Evolutionary conservation across 257 asterid species (phyloP).

Genomic region (Apocynum venetum): DNA sequence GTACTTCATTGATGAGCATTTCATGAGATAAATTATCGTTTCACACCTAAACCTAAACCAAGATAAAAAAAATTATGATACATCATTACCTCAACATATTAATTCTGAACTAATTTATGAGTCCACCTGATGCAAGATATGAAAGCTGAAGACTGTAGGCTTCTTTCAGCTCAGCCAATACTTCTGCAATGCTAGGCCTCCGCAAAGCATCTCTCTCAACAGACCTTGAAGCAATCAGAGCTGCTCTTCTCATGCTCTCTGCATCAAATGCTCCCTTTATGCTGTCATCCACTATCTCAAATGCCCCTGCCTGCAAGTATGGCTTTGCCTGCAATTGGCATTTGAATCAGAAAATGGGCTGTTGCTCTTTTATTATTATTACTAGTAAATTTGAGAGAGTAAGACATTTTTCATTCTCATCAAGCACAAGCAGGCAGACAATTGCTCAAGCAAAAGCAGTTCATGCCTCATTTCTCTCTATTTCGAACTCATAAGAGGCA

Average conservation of each 20-base stretch:
- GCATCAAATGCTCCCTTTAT: constrained; percentile 63
- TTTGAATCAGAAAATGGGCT: background rate
- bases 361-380: no score
- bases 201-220: constrained; percentile 83
- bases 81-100: background rate
- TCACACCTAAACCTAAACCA: background rate
- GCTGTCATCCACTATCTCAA: constrained; percentile 84
- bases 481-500: background rate
- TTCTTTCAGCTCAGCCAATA: constrained; percentile 69
- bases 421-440: background rate
- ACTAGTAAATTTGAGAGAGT: no score
- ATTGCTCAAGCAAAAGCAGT: background rate
- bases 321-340: constrained; percentile 79
- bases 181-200: constrained; percentile 71
- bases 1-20: background rate
- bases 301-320: constrained; percentile 89
- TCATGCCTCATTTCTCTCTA: background rate
- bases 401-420: background rate
- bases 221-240: constrained; percentile 75
- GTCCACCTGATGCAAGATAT: constrained; percentile 58
- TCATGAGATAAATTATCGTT: constrained; percentile 1
- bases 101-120: constrained; percentile 25
- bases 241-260: constrained; percentile 88
- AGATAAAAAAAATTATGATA: background rate
- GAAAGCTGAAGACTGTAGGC: constrained; percentile 79